Conservation (phyloP, 192 early-diverging fungal genomes). For the Entomortierella parvispora region DNA sequence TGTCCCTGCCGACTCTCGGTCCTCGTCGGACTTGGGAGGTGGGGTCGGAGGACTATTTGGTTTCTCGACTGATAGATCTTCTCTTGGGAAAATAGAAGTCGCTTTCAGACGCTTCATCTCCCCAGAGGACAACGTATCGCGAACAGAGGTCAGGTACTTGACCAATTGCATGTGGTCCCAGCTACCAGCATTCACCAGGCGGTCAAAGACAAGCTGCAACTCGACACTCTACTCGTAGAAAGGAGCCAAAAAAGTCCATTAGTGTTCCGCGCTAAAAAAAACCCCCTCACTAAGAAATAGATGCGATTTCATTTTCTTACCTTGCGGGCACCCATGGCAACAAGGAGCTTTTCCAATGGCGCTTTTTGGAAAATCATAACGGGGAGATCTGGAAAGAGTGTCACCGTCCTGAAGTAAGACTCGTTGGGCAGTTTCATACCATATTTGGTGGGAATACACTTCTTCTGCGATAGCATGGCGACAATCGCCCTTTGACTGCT, state of each 20-base stretch:
- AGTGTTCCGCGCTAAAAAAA: no score
- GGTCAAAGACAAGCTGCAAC: slow-evolving; percentile 84
- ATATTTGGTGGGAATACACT: slow-evolving; percentile 76
- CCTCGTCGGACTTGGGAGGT: slow-evolving; percentile 15
- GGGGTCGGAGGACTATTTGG: slow-evolving; percentile 9
- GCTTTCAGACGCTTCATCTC: slow-evolving; percentile 71
- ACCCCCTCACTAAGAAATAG: no score
- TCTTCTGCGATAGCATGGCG: slow-evolving; percentile 48
- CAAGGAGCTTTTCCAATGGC: slow-evolving; percentile 67
- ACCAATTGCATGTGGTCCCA: slow-evolving; percentile 88
- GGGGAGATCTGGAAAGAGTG: slow-evolving; percentile 86
- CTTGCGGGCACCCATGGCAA: slow-evolving; percentile 82
- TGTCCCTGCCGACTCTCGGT: slow-evolving; percentile 7
- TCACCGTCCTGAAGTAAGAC: slow-evolving; percentile 82
- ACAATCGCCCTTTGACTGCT: slow-evolving; percentile 39
- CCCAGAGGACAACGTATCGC: slow-evolving; percentile 64
- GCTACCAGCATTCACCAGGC: slow-evolving; percentile 74
- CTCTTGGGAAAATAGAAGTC: slow-evolving; percentile 75
- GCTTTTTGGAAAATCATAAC: slow-evolving; percentile 67
- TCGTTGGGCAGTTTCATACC: slow-evolving; percentile 76
- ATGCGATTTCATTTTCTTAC: no score
- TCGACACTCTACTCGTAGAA: slow-evolving; percentile 71
- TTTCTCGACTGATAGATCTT: slow-evolving; percentile 31
- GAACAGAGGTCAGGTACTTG: slow-evolving; percentile 82
- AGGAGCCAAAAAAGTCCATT: neutral